Percentiles rank a stretch among this genome's conserved stretches.
Conservation (phyloP, 345 rosid species). For the Eucalyptus pumila region DNA sequence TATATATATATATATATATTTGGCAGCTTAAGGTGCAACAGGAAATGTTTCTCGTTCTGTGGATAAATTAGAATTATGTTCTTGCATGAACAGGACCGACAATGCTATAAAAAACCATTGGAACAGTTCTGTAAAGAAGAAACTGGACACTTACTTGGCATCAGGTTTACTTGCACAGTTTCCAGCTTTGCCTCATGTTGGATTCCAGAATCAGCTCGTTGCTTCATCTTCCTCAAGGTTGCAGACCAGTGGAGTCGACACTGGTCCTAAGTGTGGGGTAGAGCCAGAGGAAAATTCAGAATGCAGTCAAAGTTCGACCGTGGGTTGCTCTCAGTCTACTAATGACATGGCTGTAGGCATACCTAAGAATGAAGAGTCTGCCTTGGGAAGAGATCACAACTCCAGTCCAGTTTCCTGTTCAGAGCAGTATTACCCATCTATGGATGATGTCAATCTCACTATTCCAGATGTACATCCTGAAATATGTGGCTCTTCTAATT, state of each 20-base stretch:
- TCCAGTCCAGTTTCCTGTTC: constrained; percentile 48
- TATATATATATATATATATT: no score
- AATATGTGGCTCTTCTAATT: constrained; percentile 34
- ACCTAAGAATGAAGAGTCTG: constrained; percentile 22
- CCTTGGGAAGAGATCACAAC: constrained; percentile 35
- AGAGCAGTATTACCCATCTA: constrained; percentile 31
- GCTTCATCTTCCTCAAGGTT: constrained; percentile 54
- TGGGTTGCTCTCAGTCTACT: constrained; percentile 53
- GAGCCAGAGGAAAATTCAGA: constrained; percentile 81
- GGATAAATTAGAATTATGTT: not conserved
- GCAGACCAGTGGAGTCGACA: constrained; percentile 64
- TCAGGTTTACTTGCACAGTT: constrained; percentile 84
- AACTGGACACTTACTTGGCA: constrained; percentile 80
- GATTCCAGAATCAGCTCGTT: constrained; percentile 37
- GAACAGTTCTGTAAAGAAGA: constrained; percentile 99
- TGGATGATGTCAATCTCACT: constrained; percentile 34
- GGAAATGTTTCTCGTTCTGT: not conserved
- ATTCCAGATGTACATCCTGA: constrained; percentile 52
- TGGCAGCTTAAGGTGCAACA: not conserved
- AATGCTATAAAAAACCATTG: constrained; percentile 98
- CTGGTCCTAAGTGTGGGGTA: constrained; percentile 26
- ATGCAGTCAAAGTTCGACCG: constrained; percentile 73
- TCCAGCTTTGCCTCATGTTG: constrained; percentile 47
- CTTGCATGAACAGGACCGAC: constrained; percentile 79
- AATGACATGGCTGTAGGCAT: constrained; percentile 8